Percentiles rank a stretch among this genome's conserved stretches.
Evolutionary conservation across 345 rosid genomes (phyloP).

Genomic region (Populus alba): DNA sequence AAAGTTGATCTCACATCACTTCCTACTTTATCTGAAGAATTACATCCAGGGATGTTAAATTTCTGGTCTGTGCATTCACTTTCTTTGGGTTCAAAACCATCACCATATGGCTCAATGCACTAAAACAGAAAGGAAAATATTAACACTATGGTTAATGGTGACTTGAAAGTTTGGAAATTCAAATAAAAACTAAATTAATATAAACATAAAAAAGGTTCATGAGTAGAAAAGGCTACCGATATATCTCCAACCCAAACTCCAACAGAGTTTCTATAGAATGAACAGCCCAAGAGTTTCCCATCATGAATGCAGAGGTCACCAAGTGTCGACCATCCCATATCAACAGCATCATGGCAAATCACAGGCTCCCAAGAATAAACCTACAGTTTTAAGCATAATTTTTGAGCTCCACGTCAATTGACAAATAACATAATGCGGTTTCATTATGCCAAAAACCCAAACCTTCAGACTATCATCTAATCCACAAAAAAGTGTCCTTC

Average conservation of each 20-base stretch:
- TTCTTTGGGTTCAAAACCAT: slow-evolving; percentile 38
- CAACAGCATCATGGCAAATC: slow-evolving; percentile 75
- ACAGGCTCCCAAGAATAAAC: slow-evolving; percentile 99
- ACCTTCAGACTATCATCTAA: slow-evolving; percentile 86
- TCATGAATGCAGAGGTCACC: slow-evolving; percentile 85
- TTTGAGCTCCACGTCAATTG: slow-evolving; percentile 4
- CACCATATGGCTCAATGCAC: slow-evolving; percentile 82
- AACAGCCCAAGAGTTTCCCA: slow-evolving; percentile 85
- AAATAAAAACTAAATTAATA: not conserved
- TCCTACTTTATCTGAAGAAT: slow-evolving; percentile 45
- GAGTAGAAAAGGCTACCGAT: slow-evolving; percentile 40
- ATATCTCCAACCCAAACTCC: slow-evolving; percentile 90
- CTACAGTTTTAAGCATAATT: slow-evolving; percentile 42
- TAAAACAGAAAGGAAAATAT: slow-evolving; percentile 26
- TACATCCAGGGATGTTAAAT: slow-evolving; percentile 40
- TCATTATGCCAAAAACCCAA: slow-evolving; percentile 24
- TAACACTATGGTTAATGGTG: too few relatives aligned
- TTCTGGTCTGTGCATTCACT: slow-evolving; percentile 44
- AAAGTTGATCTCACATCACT: slow-evolving; percentile 37
- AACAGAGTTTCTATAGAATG: slow-evolving; percentile 71
- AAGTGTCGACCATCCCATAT: slow-evolving; percentile 91
- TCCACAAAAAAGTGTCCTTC: slow-evolving; percentile 85
- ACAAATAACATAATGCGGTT: not conserved
- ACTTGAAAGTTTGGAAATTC: not conserved
- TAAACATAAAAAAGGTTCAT: not conserved